phyloP scores from a whole-genome alignment of 2,329 filamentous ascomycete genomes.

The Alternaria sp. region DNA sequence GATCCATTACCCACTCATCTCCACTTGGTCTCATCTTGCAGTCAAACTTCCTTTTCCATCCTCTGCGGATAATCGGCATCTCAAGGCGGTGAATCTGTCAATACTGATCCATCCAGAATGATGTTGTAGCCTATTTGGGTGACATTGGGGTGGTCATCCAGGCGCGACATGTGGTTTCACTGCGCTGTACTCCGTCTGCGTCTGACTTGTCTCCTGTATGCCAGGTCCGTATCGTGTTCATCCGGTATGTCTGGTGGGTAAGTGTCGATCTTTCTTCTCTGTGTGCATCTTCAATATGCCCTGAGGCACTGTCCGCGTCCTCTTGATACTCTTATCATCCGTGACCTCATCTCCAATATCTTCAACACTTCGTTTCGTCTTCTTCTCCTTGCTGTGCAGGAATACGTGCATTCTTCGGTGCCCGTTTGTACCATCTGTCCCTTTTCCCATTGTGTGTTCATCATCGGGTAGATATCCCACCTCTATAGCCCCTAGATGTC shows the following conservation, averaged over 20 bases:
- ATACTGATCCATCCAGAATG: not conserved
- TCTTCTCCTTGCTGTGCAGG: not conserved
- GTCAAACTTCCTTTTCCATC: not conserved
- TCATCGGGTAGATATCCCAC: not conserved
- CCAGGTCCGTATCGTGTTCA: not conserved
- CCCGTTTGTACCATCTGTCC: not conserved
- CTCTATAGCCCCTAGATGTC: not conserved
- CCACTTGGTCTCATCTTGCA: not conserved
- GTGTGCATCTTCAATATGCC: not conserved
- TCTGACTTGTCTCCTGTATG: not conserved
- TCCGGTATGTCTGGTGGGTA: not conserved
- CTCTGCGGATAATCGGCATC: not conserved
- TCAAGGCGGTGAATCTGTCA: not conserved
- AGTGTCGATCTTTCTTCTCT: not conserved
- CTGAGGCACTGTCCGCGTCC: not conserved
- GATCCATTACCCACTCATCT: slow-evolving; percentile 16
- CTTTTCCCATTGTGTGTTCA: not conserved
- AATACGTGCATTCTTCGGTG: not conserved
- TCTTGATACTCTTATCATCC: not conserved
- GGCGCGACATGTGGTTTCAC: not conserved
- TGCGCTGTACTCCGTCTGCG: not conserved
- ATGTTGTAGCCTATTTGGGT: not conserved
- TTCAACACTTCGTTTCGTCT: not conserved
- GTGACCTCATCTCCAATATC: not conserved
- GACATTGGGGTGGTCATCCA: not conserved